Percentiles rank a stretch among this genome's conserved stretches.
Evolutionary conservation across 2,329 filamentous ascomycete species (phyloP).

Genomic region (Moelleriella libera): DNA sequence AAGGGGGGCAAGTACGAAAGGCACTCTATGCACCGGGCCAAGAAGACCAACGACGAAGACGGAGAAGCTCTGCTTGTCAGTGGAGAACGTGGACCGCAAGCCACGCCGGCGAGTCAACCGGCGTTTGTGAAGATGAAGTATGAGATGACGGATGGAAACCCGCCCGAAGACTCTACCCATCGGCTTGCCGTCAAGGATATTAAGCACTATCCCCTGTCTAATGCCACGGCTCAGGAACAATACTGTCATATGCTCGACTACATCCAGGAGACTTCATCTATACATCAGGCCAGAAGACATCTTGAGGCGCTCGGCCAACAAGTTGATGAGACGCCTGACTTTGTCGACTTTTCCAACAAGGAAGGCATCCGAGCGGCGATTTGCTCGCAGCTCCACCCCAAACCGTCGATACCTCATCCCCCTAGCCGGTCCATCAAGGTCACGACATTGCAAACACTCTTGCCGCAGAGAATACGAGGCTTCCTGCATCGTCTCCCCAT

Average conservation of each 20-base stretch:
- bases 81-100: background rate
- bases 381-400: constrained; percentile 2
- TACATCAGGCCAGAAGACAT: background rate
- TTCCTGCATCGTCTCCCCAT: constrained; percentile 3
- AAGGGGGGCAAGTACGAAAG: constrained; percentile 3
- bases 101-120: background rate
- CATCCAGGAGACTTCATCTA: background rate
- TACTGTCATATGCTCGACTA: background rate
- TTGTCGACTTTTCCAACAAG: background rate
- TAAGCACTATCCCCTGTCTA: constrained; percentile 1
- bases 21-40: background rate
- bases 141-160: constrained; percentile 3
- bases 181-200: background rate
- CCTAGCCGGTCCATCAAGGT: constrained; percentile 3
- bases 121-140: constrained; percentile 1
- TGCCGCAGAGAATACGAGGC: background rate
- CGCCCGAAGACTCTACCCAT: constrained; percentile 1
- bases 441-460: constrained; percentile 2
- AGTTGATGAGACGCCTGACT: background rate
- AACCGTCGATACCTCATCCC: constrained; percentile 3
- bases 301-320: background rate
- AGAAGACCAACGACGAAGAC: background rate
- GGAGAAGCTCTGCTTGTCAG: background rate
- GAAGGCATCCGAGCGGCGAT: constrained; percentile 1
- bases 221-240: constrained; percentile 1